phyloP scores from a whole-genome alignment of 768 basidiomycete species.

The Boletus insuetus region DNA sequence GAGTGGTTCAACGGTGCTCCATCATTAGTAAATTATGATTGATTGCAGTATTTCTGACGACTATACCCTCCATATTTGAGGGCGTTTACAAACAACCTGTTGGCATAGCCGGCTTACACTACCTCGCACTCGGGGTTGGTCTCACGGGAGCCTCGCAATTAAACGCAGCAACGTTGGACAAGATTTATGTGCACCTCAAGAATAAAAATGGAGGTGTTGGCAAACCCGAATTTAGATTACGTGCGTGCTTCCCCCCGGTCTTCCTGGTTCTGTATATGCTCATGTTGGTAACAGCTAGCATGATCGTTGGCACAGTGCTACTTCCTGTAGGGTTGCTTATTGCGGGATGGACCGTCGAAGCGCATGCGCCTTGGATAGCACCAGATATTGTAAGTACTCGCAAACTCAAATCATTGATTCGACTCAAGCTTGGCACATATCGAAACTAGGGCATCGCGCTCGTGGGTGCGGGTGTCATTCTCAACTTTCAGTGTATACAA shows the following conservation, averaged over 20 bases:
- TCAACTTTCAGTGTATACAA: conserved; percentile 60
- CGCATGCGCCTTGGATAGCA: conserved; percentile 63
- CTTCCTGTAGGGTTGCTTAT: conserved; percentile 69
- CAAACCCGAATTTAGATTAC: conserved; percentile 53
- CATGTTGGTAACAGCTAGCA: conserved; percentile 41
- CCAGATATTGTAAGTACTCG: conserved; percentile 54
- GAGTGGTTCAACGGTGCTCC: conserved; percentile 19
- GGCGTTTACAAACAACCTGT: conserved; percentile 50
- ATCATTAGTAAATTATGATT: not conserved
- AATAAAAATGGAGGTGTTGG: conserved; percentile 51
- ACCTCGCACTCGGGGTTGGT: conserved; percentile 69
- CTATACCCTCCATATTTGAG: conserved; percentile 57
- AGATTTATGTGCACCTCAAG: conserved; percentile 48
- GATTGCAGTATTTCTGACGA: conserved; percentile 60
- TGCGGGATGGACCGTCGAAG: conserved; percentile 66
- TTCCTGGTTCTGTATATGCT: not conserved
- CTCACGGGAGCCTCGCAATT: conserved; percentile 48
- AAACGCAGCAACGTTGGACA: conserved; percentile 57
- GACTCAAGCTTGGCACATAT: not conserved
- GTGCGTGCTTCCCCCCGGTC: conserved; percentile 28
- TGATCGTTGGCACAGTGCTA: conserved; percentile 55
- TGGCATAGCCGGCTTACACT: conserved; percentile 67
- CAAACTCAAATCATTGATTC: too few relatives aligned
- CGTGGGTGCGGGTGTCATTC: conserved; percentile 57
- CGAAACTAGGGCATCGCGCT: conserved; percentile 49